Evolutionary conservation across 1,284 basidiomycete species (phyloP).

Genomic region (Malassezia nana): DNA sequence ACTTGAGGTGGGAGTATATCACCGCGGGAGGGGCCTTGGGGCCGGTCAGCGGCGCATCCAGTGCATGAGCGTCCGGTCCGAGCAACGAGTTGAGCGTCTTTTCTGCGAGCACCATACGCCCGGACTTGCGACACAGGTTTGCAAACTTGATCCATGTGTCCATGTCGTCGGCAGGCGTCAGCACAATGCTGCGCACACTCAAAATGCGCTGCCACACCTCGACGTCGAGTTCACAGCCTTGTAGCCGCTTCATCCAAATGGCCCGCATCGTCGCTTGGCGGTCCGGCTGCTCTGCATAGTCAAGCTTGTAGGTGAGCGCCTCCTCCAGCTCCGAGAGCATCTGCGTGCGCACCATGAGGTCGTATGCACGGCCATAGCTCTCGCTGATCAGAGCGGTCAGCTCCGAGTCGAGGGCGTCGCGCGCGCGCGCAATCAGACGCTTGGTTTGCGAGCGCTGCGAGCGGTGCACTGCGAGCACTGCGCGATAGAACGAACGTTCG

Average conservation of each 20-base stretch:
- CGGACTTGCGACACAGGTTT: constrained; percentile 74
- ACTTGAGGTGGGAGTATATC: constrained; percentile 93
- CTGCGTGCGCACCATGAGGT: constrained; percentile 88
- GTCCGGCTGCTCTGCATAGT: constrained; percentile 65
- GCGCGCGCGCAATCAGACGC: constrained; percentile 83
- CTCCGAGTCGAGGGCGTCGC: constrained; percentile 84
- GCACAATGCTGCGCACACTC: constrained; percentile 86
- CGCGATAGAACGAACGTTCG: constrained; percentile 89
- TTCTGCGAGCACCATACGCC: constrained; percentile 77
- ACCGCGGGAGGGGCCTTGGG: constrained; percentile 69
- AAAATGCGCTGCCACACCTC: constrained; percentile 98
- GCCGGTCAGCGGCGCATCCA: constrained; percentile 30
- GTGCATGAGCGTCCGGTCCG: constrained; percentile 34
- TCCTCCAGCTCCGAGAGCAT: constrained; percentile 98
- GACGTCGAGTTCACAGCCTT: constrained; percentile 94
- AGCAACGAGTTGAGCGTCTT: constrained; percentile 72
- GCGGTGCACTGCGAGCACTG: constrained; percentile 88
- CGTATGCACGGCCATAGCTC: constrained; percentile 90
- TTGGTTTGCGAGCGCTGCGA: constrained; percentile 87
- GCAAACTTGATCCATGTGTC: constrained; percentile 96
- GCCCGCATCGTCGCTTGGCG: constrained; percentile 51
- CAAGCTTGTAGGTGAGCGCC: constrained; percentile 80
- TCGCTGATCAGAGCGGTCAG: constrained; percentile 86
- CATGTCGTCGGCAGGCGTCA: constrained; percentile 86
- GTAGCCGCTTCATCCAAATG: constrained; percentile 56